Base-by-base conservation (phyloP, 108 stramenopile genomes). In the Cafeteria roenbergensis region DNA sequence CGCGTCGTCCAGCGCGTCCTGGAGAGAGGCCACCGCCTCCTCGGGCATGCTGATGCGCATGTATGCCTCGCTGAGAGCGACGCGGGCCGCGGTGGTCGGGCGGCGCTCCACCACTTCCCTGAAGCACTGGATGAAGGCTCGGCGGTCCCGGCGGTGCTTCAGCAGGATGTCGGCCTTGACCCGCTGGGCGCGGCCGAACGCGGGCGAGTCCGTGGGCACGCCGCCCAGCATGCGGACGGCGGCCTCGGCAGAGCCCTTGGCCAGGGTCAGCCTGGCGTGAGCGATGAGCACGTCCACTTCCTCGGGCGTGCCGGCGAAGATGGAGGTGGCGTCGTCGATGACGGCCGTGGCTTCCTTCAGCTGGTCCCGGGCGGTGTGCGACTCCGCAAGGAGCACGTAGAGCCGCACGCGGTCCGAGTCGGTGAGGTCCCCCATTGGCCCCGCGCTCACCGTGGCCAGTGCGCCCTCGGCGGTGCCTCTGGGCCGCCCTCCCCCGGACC, bases 1-100 rank as follows among this genome's bases (percentile, higher is more conserved):
- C 24, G 81, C 71, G 25, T 54, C 36, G 24, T 73, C 42, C 26
- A 78, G 68, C 33, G 84, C 84, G 3, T 71, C 57, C 60, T 84
- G 73, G 50, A 79, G 79, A 50, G 81, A 78, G 20, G 70, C 82
- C 27, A 84, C 67, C 27, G 84, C 84, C 22, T 66, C 75, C 56
- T 84, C 72, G 12, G 78, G 77, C 36, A 73, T 67, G 58, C 78
- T 74, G 26, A 84, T 79, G 26, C 71, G 69, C 75, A 84, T 80
- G 67, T 79, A 82, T n/a, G 84, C 81, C 57, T 81, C 81, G n/a
- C 72, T 82, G 0, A 84, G 75, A 29, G 66, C 67, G 34, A 75
- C 64, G 58, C 78, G 70, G 31, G 56, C 62, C 29, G 48, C 48
- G 0, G 77, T 58, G 35, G 58, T 65, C 2, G 64, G 78, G 12